Evolutionary conservation across 1,284 basidiomycete genomes (phyloP).

Genomic region (Naganishia cerealis): DNA sequence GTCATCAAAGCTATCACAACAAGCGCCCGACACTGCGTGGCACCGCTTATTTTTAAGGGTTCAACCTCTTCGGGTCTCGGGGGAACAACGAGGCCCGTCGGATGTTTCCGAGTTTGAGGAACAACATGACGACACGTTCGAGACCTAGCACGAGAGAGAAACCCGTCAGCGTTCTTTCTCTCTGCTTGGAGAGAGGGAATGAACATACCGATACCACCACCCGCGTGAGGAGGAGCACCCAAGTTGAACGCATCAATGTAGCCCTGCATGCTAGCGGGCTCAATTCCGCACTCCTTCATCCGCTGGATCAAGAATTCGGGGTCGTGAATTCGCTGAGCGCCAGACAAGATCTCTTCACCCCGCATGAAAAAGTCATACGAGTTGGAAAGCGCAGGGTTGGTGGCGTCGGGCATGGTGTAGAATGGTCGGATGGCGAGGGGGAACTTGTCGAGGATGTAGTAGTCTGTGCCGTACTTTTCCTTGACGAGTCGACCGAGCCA

Average conservation of each 20-base stretch:
- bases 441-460: constrained; percentile 98
- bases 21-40: background rate
- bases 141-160: constrained; percentile 57
- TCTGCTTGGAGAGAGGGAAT: constrained; percentile 26
- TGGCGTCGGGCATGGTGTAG: constrained; percentile 96
- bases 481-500: constrained; percentile 84
- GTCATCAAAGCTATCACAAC: background rate
- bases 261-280: constrained; percentile 80
- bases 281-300: constrained; percentile 72
- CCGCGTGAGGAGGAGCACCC: constrained; percentile 78
- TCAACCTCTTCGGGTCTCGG: constrained; percentile 71
- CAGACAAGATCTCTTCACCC: constrained; percentile 95
- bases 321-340: constrained; percentile 95
- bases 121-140: constrained; percentile 94
- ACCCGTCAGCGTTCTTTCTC: background rate
- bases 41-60: constrained; percentile 42
- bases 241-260: constrained; percentile 94
- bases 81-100: constrained; percentile 92
- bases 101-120: constrained; percentile 93
- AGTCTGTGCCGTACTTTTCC: constrained; percentile 92
- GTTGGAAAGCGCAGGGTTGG: constrained; percentile 86
- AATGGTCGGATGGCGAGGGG: constrained; percentile 90
- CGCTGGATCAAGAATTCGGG: constrained; percentile 75
- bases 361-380: constrained; percentile 99
- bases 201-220: constrained; percentile 59